Base-by-base conservation (phyloP, 371 early-diverging fungal genomes). In the Coemansia sp. region DNA sequence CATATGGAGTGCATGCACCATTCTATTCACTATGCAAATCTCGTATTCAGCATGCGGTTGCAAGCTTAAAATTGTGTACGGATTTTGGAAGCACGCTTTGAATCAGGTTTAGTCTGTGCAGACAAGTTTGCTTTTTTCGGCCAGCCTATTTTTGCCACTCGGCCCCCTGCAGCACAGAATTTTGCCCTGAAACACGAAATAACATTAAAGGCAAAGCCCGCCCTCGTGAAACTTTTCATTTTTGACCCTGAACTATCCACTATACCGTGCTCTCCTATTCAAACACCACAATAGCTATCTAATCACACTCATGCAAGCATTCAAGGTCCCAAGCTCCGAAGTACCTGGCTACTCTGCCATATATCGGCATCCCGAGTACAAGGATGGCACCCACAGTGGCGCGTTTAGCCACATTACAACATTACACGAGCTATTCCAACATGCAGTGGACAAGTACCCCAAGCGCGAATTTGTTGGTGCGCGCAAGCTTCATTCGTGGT, bases 401-500 rank as follows among this genome's bases (percentile, higher is more conserved):
- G 51, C 30, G 9, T 25, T 18, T 44, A 23, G 25, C 48, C 37
- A 62, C 2, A 23, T 80, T 3, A 57, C 63, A 8, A 80, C 81
- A 20, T 33, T 75, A 3, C 71, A 75, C 61, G 75, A 80, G 44
- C 51, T 80, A 37, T 67, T 80, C 20, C 80, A 65, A 39, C 64
- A 40, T 26, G 25, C 39, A 5, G 65, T 78, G 11, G 54, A 18
- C 18, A 52, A 21, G 42, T 21, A 33, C 25, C 58, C 58, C 39
- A 25, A 58, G 21, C 66, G 77, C 69, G 80, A 85, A 28, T 66
- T 72, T 16, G 82, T 79, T 6, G 80, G 79, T 56, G 59, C 87
- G 68, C 90, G 91, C 44, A 79, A 82, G 61, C 85, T 89, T 30
- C 80, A 56, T 55, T 80, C 60, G 42, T 59, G 83, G 53, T 68